These are phyloP conservation scores for Calamus simplicifolius DNA, from an alignment of 176 grass and related monocot genomes.

Conservation along the genomic window DNA sequence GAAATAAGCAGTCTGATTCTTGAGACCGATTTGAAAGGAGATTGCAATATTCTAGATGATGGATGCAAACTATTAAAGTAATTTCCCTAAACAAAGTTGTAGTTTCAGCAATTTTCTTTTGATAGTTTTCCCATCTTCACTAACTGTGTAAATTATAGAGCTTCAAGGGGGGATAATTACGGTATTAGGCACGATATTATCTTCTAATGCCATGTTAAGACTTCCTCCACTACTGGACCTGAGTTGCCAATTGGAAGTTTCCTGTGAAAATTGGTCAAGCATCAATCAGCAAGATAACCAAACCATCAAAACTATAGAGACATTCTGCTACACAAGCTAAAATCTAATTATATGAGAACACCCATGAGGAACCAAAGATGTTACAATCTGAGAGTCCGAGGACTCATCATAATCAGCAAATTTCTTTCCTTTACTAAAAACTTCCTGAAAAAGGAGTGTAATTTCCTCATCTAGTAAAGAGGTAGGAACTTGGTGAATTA, in stretches of 20 bases:
- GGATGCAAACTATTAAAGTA: too few relatives aligned
- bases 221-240: constrained; percentile 27
- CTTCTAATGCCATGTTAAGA: constrained; percentile 37
- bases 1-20: too few relatives aligned
- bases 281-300: not conserved
- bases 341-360: too few relatives aligned
- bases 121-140: too few relatives aligned
- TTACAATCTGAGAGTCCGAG: constrained; percentile 13
- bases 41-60: too few relatives aligned
- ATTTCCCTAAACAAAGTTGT: too few relatives aligned
- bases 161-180: not conserved
- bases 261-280: constrained; percentile 35
- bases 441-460: constrained; percentile 35
- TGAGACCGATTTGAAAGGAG: too few relatives aligned
- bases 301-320: too few relatives aligned
- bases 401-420: constrained; percentile 25
- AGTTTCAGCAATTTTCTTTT: too few relatives aligned
- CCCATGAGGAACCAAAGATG: not conserved
- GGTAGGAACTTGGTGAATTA: too few relatives aligned
- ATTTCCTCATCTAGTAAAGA: constrained; percentile 10
- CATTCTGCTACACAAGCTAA: too few relatives aligned
- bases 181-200: constrained; percentile 25
- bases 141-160: not conserved
- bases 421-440: constrained; percentile 34
- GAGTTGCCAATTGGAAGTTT: constrained; percentile 25